A percentile compares a stretch with the other conserved stretches of the same genome.
These are phyloP conservation scores for Stenogyne calaminthoides DNA, from an alignment of 305 asterid species.

Conservation along the genomic window DNA sequence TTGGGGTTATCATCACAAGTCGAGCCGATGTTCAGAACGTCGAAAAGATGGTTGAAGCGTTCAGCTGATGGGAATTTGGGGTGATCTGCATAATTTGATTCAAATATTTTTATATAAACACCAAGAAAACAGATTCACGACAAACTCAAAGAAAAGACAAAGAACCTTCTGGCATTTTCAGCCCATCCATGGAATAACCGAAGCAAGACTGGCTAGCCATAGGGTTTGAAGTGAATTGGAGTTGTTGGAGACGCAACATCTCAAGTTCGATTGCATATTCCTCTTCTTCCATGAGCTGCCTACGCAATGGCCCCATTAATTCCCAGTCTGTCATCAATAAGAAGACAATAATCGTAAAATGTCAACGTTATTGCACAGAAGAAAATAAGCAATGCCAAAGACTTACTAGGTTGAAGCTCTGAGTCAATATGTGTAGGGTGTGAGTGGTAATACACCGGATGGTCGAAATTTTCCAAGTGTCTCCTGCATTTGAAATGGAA, in stretches of 20 bases:
- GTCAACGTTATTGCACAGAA: neutral
- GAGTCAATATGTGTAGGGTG: conserved; percentile 42
- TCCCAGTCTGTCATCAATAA: conserved; percentile 49
- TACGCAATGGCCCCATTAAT: conserved; percentile 45
- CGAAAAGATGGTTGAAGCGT: conserved; percentile 41
- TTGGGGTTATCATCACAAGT: conserved; percentile 44
- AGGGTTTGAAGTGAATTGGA: conserved; percentile 50
- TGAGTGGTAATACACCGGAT: conserved; percentile 45
- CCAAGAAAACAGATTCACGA: neutral
- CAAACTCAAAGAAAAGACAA: neutral
- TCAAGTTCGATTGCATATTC: conserved; percentile 53
- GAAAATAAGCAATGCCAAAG: neutral
- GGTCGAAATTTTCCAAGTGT: conserved; percentile 55
- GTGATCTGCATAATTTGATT: conserved; percentile 39
- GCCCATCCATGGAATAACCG: conserved; percentile 49
- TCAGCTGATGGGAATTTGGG: conserved; percentile 49
- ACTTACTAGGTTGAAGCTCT: conserved; percentile 62
- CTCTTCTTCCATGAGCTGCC: conserved; percentile 56
- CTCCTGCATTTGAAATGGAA: conserved; percentile 51
- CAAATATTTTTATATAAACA: neutral
- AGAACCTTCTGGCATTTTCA: conserved; percentile 52
- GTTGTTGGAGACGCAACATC: conserved; percentile 57
- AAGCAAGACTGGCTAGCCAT: conserved; percentile 35
- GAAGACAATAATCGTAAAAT: neutral
- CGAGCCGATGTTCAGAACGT: conserved; percentile 46